Evolutionary conservation across 257 asterid species (phyloP).

Genomic region (Nyctanthes arbortristis): DNA sequence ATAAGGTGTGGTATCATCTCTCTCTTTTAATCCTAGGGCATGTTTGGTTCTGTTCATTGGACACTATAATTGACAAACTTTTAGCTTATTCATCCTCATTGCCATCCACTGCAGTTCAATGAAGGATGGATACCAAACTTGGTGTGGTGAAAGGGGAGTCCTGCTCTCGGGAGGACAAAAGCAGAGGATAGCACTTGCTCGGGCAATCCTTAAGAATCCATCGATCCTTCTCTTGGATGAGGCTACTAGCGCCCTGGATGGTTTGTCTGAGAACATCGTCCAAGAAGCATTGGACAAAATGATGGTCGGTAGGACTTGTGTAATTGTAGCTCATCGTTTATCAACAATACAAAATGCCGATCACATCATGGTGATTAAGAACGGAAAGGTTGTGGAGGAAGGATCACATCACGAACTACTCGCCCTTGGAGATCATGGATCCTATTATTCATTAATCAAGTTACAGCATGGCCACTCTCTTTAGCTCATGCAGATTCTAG

Average conservation of each 20-base stretch:
- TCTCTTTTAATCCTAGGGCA: background rate
- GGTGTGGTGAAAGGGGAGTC: constrained; percentile 55
- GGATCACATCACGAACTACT: constrained; percentile 46
- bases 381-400: constrained; percentile 48
- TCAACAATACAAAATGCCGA: constrained; percentile 53
- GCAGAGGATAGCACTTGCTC: constrained; percentile 57
- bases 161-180: constrained; percentile 67
- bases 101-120: constrained; percentile 31
- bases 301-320: constrained; percentile 56
- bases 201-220: constrained; percentile 49
- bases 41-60: background rate
- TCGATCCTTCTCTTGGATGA: constrained; percentile 53
- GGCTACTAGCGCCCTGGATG: constrained; percentile 58
- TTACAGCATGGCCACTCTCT: constrained; percentile 33
- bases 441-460: constrained; percentile 41
- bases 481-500: no score
- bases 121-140: constrained; percentile 54
- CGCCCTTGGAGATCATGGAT: constrained; percentile 41
- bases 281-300: constrained; percentile 56
- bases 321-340: constrained; percentile 49
- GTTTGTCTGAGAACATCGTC: constrained; percentile 44
- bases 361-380: constrained; percentile 37
- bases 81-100: no score
- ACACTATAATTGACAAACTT: background rate
- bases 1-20: constrained; percentile 37